Evolutionary conservation across 495 filamentous ascomycete species (phyloP).

Genomic region (Aspergillus saccharolyticus): DNA sequence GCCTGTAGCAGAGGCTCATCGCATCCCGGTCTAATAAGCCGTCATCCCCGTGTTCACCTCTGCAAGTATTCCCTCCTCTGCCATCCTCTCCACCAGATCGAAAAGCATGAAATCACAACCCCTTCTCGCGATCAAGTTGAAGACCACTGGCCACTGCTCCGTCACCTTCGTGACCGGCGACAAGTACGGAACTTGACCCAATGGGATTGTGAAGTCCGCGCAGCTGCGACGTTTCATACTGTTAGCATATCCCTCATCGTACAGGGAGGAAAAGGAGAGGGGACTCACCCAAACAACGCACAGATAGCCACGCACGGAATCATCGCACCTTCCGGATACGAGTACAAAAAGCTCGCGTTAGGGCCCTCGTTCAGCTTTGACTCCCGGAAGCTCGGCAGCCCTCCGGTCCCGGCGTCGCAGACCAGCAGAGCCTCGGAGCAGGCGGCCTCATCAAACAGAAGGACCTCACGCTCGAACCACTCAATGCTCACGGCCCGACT

Average conservation of each 20-base stretch:
- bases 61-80: constrained; percentile 30
- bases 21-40: not conserved
- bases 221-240: not conserved
- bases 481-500: not conserved
- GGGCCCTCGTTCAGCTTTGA: not conserved
- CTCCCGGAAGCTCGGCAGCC: constrained; percentile 8
- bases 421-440: constrained; percentile 4
- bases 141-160: constrained; percentile 38
- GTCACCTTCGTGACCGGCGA: constrained; percentile 30
- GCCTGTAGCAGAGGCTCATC: not conserved
- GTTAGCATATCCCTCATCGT: not conserved
- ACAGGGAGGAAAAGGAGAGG: not conserved
- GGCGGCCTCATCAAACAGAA: not conserved
- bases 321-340: not conserved
- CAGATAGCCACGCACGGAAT: constrained; percentile 4
- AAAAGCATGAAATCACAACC: constrained; percentile 43
- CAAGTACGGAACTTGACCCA: constrained; percentile 38
- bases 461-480: constrained; percentile 7
- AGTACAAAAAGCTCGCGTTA: constrained; percentile 1
- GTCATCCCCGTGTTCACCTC: constrained; percentile 5
- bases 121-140: constrained; percentile 30
- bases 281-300: constrained; percentile 6
- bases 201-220: constrained; percentile 37
- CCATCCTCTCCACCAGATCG: constrained; percentile 39
- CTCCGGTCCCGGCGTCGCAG: constrained; percentile 5